Base-by-base conservation (phyloP, 768 basidiomycete species). In the Hemileccinum impolitum region DNA sequence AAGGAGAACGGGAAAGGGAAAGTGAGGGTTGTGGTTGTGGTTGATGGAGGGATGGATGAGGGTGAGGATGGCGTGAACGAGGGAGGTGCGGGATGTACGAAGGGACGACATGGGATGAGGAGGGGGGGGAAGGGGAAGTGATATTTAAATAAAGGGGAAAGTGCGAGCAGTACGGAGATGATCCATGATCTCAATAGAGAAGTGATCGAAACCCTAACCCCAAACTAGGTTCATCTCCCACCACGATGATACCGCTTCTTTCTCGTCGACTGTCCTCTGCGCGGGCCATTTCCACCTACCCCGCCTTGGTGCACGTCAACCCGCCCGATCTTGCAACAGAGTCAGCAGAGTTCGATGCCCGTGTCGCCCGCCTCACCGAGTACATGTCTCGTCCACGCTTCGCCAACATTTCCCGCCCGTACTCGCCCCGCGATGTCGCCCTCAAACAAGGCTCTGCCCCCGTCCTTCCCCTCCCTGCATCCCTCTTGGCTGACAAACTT, bases 401-500 rank as follows among this genome's bases (percentile, higher is more conserved):
- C 64, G 70, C 75, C 21, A 70, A 70, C 50, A 79, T 90, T 47
- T 84, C 82, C 60, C 79, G 94, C 12, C 84, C 93, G 0, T 97
- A 97, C 69, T 72, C 86, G 5, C 77, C 93, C 4, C 78, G 79
- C 25, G 78, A 82, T 37, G 88, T 97, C 53, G 93, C 83, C 5
- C 81, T 87, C 18, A 94, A 96, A 70, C 92, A 95, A 60, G 94
- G 94, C 28, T 86, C 85, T 15, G 72, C 93, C 17, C 88, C 91
- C 8, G 81, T 90, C 15, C 72, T 85, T 14, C 85, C 89, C 5
- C 78, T 87, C 25, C 85, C 85, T 8, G 84, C 85, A 3, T 82
- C 85, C 8, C 65, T 90, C n/a, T 78, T 90, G 8, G 84, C 94
- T 14, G 80, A 92, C 73, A 95, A 95, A 69, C 77, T 97, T n/a